A percentile compares a stretch with the other conserved stretches of the same genome.
Conservation (phyloP, 257 asterid species). For the Solanum medicagineum region DNA sequence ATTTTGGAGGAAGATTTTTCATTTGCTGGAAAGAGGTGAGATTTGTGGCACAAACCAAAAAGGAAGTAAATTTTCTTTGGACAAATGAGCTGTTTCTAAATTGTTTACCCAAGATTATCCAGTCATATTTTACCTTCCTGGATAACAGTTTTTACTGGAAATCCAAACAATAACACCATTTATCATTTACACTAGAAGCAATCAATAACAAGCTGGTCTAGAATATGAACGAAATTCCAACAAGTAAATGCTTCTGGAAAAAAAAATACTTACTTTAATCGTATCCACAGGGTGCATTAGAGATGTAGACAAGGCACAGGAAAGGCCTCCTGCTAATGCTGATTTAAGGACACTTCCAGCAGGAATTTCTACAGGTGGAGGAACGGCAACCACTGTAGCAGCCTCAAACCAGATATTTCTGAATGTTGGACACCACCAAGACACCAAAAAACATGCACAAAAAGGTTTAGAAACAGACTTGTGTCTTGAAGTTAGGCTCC, state of each 20-base stretch:
- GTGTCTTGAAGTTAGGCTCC: neutral
- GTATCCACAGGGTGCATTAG: conserved; percentile 91
- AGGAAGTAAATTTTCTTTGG: neutral
- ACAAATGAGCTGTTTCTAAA: neutral
- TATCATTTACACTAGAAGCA: neutral
- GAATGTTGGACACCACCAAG: neutral
- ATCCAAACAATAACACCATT: neutral
- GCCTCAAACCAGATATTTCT: conserved; percentile 99
- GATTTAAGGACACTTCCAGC: conserved; percentile 93
- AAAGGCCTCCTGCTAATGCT: conserved; percentile 94
- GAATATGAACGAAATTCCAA: neutral
- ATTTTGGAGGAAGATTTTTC: neutral
- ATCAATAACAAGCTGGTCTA: neutral
- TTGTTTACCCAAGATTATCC: neutral
- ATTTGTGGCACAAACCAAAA: neutral
- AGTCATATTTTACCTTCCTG: neutral
- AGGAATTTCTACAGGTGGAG: conserved; percentile 84
- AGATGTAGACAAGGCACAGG: conserved; percentile 93
- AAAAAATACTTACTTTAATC: conserved; percentile 42
- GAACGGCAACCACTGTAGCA: conserved; percentile 98
- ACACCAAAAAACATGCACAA: neutral
- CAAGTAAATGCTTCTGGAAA: neutral
- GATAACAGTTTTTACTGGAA: neutral
- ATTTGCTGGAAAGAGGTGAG: neutral
- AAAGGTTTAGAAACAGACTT: neutral